A percentile compares a stretch with the other conserved stretches of the same genome.
Conservation (phyloP, 768 basidiomycete species). For the Atractiella rhizophila region DNA sequence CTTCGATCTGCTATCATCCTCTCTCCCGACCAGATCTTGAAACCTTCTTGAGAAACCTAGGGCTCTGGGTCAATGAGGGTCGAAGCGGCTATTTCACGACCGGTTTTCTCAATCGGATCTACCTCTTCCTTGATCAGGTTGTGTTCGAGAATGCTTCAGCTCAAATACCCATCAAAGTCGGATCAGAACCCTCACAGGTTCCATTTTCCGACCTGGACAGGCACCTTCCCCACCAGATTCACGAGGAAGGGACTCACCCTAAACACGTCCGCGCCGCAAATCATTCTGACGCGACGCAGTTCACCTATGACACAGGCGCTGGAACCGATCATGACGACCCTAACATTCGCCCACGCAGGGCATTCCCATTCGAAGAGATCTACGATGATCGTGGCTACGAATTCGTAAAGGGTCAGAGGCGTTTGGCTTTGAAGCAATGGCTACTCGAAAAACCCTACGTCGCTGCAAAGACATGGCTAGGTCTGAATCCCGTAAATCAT, state of each 20-base stretch:
- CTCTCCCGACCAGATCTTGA: conserved; percentile 39
- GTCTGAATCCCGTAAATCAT: too few species aligned
- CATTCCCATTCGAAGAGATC: conserved; percentile 20
- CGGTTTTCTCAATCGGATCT: conserved; percentile 41
- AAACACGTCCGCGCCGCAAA: background rate
- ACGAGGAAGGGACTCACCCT: background rate
- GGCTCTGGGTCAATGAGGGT: conserved; percentile 29
- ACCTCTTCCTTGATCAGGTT: conserved; percentile 42
- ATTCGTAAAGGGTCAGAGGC: too few species aligned
- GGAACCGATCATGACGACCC: conserved; percentile 32
- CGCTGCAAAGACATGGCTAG: too few species aligned
- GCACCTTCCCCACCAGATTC: conserved; percentile 25
- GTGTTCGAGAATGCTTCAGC: conserved; percentile 34
- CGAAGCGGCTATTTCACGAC: conserved; percentile 20
- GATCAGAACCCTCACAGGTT: conserved; percentile 27
- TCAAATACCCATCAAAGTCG: conserved; percentile 39
- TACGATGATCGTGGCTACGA: too few species aligned
- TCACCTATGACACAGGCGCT: conserved; percentile 24
- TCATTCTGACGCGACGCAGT: background rate
- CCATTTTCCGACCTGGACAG: conserved; percentile 37
- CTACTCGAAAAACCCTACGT: too few species aligned
- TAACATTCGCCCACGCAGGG: conserved; percentile 34
- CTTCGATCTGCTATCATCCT: conserved; percentile 38
- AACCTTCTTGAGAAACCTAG: conserved; percentile 37
- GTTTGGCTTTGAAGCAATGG: too few species aligned